A percentile compares a stretch with the other conserved stretches of the same genome.
Evolutionary conservation across 768 basidiomycete species (phyloP).

Genomic region (Naganishia randhawae): DNA sequence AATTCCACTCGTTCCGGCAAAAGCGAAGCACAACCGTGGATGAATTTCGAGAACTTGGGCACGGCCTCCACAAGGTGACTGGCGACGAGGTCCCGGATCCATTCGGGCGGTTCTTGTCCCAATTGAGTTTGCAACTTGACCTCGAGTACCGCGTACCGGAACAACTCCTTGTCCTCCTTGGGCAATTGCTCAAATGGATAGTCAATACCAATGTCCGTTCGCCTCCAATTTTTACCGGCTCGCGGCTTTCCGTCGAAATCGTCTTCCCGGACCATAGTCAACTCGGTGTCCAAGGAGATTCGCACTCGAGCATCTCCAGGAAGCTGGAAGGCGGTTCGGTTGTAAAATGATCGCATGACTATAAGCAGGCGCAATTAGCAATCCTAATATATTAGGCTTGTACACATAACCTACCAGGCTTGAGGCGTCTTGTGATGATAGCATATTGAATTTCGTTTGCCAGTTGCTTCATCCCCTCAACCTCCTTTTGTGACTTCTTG

Average conservation of each 20-base stretch:
- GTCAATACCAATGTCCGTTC: slow-evolving; percentile 89
- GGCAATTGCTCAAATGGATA: slow-evolving; percentile 75
- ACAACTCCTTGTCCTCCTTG: slow-evolving; percentile 78
- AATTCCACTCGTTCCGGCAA: slow-evolving; percentile 88
- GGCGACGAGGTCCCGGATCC: slow-evolving; percentile 93
- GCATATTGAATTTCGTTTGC: slow-evolving; percentile 97
- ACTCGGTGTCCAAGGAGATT: slow-evolving; percentile 94
- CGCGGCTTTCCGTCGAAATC: slow-evolving; percentile 83
- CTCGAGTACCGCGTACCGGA: slow-evolving; percentile 96
- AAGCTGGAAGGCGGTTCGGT: slow-evolving; percentile 96
- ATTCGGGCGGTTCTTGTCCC: slow-evolving; percentile 90
- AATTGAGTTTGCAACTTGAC: slow-evolving; percentile 95
- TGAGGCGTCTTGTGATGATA: slow-evolving; percentile 70
- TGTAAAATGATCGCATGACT: slow-evolving; percentile 98
- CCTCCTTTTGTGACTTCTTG: slow-evolving; percentile 86
- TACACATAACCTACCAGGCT: slow-evolving; percentile 64
- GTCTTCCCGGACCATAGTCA: slow-evolving; percentile 90
- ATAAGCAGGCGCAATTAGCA: neutral
- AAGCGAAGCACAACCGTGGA: slow-evolving; percentile 91
- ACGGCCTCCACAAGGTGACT: slow-evolving; percentile 95
- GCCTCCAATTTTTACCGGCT: slow-evolving; percentile 85
- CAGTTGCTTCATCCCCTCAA: slow-evolving; percentile 89
- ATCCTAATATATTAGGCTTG: neutral
- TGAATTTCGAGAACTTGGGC: slow-evolving; percentile 93
- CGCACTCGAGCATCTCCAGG: slow-evolving; percentile 98